These are phyloP conservation scores for Colletotrichum musae DNA, from an alignment of 2,329 filamentous ascomycete genomes.

Conservation along the genomic window DNA sequence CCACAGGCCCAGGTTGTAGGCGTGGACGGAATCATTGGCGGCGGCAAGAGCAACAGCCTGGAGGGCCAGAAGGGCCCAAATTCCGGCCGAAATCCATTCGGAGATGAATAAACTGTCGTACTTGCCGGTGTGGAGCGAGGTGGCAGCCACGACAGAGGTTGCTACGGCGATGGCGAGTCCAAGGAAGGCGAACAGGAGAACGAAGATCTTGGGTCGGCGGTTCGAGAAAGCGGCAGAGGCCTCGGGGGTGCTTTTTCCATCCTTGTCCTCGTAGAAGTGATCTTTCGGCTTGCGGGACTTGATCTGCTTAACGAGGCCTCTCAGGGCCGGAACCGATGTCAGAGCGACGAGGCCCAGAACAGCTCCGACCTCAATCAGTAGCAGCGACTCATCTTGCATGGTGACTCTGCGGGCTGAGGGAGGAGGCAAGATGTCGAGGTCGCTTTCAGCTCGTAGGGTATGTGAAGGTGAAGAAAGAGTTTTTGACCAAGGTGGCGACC, in stretches of 20 bases:
- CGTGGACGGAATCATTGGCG: constrained; percentile 64
- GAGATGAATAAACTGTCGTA: constrained; percentile 61
- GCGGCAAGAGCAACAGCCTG: constrained; percentile 66
- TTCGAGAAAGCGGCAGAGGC: constrained; percentile 75
- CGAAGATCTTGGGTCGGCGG: constrained; percentile 67
- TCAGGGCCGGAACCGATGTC: constrained; percentile 55
- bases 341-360: constrained; percentile 54
- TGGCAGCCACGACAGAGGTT: constrained; percentile 67
- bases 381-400: constrained; percentile 37
- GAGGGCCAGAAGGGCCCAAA: constrained; percentile 68
- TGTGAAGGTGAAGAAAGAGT: not conserved
- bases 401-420: constrained; percentile 10
- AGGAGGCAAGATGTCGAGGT: too few relatives aligned
- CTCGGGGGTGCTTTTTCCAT: constrained; percentile 77
- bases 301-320: constrained; percentile 52
- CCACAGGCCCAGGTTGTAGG: constrained; percentile 68
- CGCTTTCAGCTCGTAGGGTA: too few relatives aligned
- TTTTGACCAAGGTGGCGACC: not conserved
- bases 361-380: constrained; percentile 42
- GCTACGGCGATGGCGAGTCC: constrained; percentile 71
- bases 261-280: constrained; percentile 75
- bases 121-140: constrained; percentile 44
- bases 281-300: constrained; percentile 53
- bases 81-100: constrained; percentile 72
- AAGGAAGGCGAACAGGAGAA: constrained; percentile 67